Evolutionary conservation across 176 grass and related monocot species (phyloP).

Genomic region (Poa annua): DNA sequence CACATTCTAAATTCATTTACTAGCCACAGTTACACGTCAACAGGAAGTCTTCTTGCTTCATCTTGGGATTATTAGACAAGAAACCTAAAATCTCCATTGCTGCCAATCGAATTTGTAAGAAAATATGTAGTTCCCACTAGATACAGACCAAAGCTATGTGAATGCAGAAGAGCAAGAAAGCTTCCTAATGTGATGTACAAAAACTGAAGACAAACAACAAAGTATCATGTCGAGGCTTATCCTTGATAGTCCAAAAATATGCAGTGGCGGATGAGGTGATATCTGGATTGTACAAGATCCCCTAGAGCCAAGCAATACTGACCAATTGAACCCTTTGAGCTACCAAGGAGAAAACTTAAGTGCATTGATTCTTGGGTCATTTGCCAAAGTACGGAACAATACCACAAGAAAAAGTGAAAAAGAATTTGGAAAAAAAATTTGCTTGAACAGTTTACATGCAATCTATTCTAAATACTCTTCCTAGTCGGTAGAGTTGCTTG

Average conservation of each 20-base stretch:
- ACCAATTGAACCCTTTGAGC: conserved; percentile 19
- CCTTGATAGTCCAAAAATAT: neutral
- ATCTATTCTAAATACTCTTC: conserved; percentile 42
- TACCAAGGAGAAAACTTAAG: conserved; percentile 31
- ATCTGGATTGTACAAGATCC: conserved; percentile 22
- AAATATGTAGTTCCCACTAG: conserved; percentile 23
- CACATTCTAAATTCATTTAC: conserved; percentile 14
- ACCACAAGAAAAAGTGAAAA: conserved; percentile 33
- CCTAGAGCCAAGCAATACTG: conserved; percentile 19
- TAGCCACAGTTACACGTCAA: conserved; percentile 6
- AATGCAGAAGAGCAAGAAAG: conserved; percentile 16
- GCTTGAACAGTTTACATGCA: conserved; percentile 46
- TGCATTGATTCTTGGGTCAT: conserved; percentile 32
- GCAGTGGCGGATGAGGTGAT: neutral
- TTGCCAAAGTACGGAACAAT: conserved; percentile 21
- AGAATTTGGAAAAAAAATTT: conserved; percentile 37
- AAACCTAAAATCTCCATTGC: conserved; percentile 20
- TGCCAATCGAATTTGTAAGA: conserved; percentile 14
- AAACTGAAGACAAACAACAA: conserved; percentile 20
- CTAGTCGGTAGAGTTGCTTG: conserved; percentile 39
- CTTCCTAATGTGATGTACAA: neutral
- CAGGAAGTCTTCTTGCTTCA: conserved; percentile 2
- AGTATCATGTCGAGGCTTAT: conserved; percentile 16
- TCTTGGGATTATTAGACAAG: neutral
- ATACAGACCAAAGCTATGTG: conserved; percentile 9